Base-by-base conservation (phyloP, 2,329 filamentous ascomycete genomes). In the Mariannaea elegans region DNA sequence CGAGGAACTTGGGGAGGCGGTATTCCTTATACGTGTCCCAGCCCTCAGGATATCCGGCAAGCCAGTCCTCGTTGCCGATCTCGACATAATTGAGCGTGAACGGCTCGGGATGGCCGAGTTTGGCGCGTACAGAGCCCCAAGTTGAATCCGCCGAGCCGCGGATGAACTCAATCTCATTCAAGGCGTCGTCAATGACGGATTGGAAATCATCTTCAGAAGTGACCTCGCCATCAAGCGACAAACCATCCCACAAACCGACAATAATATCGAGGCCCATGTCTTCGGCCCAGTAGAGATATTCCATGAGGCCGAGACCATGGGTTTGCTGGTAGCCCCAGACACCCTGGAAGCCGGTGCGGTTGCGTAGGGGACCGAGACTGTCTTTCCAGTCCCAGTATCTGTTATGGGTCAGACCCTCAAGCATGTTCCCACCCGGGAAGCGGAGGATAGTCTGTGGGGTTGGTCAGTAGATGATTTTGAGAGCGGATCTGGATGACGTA, bases 31-130 rank as follows among this genome's bases (percentile, higher is more conserved):
- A 84, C 6, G 82, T 79, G 2, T 79, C 73, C 71, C 78, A 82
- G 4, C 82, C 79, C 0, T 69, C 67, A 2, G 80, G 77, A 5
- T 81, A 82, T 3, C 80, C 80, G 23, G 79, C 81, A 4, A 89
- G 81, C 78, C 84, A 36, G 66, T 91, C 88, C 71, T 91, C 88
- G 71, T 91, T 90, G 59, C 89, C 88, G 41, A 90, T 76, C 73
- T 90, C 88, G 54, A 90, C 84, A 65, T 84, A 88, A 10, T 82
- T 77, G 47, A 91, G 78, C 27, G 72, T 77, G 76, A 86, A 90
- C 0, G 88, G 88, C 59, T 86, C 79, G 0, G 85, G 81, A 65
- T 89, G 84, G 3, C 88, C 88, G 2, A 88, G 78, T 41, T 81
- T 75, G 7, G 86, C 86, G 16, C 88, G 85, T 7, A 81, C 73